Base-by-base conservation (phyloP, 805 yeast species). In the Peterozyma toletana region DNA sequence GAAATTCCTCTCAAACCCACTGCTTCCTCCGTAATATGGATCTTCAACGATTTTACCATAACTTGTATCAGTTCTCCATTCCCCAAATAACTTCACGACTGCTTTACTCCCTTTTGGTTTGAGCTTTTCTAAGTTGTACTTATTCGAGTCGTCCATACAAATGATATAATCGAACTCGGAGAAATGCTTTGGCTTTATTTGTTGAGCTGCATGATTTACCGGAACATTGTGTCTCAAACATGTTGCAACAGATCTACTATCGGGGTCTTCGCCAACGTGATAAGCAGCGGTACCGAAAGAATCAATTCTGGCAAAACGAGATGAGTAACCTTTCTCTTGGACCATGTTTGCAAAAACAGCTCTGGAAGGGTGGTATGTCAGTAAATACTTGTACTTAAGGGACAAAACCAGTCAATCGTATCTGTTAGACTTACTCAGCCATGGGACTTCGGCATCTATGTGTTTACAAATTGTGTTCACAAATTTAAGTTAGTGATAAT, bases 361-460 rank as follows among this genome's bases (percentile, higher is more conserved):
- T 58, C 62, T 58, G 33, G 3, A 46, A 39, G 14, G 43, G 52
- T 29, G 47, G 38, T 27, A 33, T 11, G 11, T 11, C 7, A 21
- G n/a, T 35, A 36, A 30, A 51, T 35, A 5, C 18, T 31, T 29
- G 5, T 11, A 33, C 17, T 10, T 30, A 17, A 11, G 11, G 5
- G 4, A 14, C 7, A n/a, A 29, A 31, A n/a, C 34, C 15, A 33
- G 9, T 18, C 11, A 29, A 5, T 30, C n/a, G n/a, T 15, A 14
- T 15, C 13, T 17, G 34, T 16, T 17, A 7, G 5, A 51, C 64
- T 41, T 51, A 60, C 64, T 91, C 97, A 0, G 98, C 97, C 98
- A 90, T 91, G 11, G 98, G 98, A 2, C 96, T 88, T 40, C 97
- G 90, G 57, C 97, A 89, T 17, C 86, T 80, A 33, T n/a, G 11